A percentile compares a stretch with the other conserved stretches of the same genome.
Conservation (phyloP, 176 grass and related monocot genomes). For the Aegilops umbellulata region DNA sequence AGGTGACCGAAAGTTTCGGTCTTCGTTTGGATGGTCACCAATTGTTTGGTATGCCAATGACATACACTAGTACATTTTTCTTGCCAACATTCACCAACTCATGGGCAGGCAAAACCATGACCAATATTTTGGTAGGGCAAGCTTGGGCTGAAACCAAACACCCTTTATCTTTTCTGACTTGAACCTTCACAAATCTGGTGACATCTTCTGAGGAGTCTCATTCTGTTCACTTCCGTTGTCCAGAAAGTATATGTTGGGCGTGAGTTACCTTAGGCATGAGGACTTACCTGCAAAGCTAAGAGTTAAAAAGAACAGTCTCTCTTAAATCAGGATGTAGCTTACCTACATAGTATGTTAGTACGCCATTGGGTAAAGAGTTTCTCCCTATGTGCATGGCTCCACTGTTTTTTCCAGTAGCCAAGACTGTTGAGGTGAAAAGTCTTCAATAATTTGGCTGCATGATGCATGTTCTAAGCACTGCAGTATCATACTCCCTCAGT, state of each 20-base stretch:
- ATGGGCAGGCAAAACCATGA: neutral
- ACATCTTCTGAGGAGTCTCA: conserved; percentile 1
- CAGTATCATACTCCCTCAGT: neutral
- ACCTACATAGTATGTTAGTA: neutral
- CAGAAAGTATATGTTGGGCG: neutral
- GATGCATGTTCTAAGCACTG: neutral
- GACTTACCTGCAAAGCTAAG: neutral
- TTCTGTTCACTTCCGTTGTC: neutral
- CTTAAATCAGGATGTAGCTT: neutral
- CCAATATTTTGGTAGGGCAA: neutral
- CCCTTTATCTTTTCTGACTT: neutral
- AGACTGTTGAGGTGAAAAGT: neutral
- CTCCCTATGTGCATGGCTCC: neutral
- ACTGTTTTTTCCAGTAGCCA: neutral
- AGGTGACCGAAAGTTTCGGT: neutral
- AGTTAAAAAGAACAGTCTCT: neutral
- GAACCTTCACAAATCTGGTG: conserved; percentile 9
- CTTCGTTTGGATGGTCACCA: too few species aligned
- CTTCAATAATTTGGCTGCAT: neutral
- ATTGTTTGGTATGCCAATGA: neutral
- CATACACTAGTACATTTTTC: neutral
- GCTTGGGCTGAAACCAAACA: neutral
- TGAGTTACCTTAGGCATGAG: conserved; percentile 7
- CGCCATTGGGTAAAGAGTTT: neutral
- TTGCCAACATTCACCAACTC: neutral